Evolutionary conservation across 805 yeast genomes (phyloP).

Genomic region (Candida wancherniae): DNA sequence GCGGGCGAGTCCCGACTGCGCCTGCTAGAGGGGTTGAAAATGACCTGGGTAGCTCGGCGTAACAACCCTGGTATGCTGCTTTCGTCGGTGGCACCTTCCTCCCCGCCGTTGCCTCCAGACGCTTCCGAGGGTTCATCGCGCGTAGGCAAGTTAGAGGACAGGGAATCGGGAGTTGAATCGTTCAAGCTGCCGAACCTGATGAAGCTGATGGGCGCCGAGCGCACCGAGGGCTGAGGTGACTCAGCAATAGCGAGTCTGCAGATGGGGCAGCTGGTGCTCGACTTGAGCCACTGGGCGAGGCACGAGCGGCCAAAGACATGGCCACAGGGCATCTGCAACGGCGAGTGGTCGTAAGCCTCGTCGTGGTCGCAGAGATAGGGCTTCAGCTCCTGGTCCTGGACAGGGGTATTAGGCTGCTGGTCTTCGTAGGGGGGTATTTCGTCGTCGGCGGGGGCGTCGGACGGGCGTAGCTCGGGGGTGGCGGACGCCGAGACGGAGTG

Average conservation of each 20-base stretch:
- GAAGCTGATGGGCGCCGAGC: constrained; percentile 9
- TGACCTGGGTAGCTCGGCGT: constrained; percentile 13
- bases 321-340: constrained; percentile 76
- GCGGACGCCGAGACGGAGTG: constrained; percentile 8
- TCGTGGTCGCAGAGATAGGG: constrained; percentile 12
- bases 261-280: constrained; percentile 76
- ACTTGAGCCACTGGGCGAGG: constrained; percentile 74
- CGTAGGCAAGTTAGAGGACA: too few species aligned
- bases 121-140: too few species aligned
- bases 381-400: constrained; percentile 5
- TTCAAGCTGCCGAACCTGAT: constrained; percentile 13
- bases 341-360: constrained; percentile 44
- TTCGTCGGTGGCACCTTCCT: too few species aligned
- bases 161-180: too few species aligned
- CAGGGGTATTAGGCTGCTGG: neutral
- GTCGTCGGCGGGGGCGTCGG: constrained; percentile 6
- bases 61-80: constrained; percentile 6
- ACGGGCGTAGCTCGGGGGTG: constrained; percentile 6
- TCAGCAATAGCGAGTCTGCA: constrained; percentile 51
- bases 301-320: constrained; percentile 88
- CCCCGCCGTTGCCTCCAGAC: too few species aligned
- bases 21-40: constrained; percentile 6
- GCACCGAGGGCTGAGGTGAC: constrained; percentile 3
- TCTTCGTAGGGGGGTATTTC: constrained; percentile 2
- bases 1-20: constrained; percentile 9